phyloP scores from a whole-genome alignment of 805 yeast species.

The Hanseniaspora valbyensis region DNA sequence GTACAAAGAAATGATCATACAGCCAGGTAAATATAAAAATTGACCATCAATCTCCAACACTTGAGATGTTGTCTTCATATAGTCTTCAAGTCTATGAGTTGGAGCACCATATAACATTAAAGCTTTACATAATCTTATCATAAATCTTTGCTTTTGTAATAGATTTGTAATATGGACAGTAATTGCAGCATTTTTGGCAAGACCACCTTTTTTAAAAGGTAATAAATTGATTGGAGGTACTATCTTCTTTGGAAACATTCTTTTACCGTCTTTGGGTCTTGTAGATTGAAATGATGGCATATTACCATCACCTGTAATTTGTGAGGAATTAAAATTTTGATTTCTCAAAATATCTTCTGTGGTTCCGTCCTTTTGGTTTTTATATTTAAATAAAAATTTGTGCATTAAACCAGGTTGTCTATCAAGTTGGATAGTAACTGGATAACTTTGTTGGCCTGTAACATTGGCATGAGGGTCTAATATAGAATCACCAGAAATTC shows the following conservation, averaged over 20 bases:
- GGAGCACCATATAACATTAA: constrained; percentile 94
- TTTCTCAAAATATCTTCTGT: neutral
- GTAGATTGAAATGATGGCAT: constrained; percentile 24
- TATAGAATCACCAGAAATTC: constrained; percentile 8
- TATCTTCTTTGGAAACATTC: constrained; percentile 17
- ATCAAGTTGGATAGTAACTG: neutral
- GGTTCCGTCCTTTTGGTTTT: neutral
- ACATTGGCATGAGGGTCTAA: neutral
- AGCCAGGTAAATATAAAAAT: constrained; percentile 84
- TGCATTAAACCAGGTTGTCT: constrained; percentile 3
- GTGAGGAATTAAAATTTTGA: neutral
- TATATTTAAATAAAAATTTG: constrained; percentile 7
- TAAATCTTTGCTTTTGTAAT: constrained; percentile 75
- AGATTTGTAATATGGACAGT: constrained; percentile 89
- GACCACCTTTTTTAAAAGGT: constrained; percentile 26
- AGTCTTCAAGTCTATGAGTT: constrained; percentile 87
- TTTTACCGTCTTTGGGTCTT: constrained; percentile 21
- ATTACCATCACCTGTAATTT: constrained; percentile 9
- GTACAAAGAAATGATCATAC: constrained; percentile 90
- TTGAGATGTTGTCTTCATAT: constrained; percentile 81
- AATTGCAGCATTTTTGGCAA: constrained; percentile 49
- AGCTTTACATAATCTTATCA: constrained; percentile 74
- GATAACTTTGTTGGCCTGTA: too few species aligned
- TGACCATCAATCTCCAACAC: constrained; percentile 91
- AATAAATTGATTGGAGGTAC: constrained; percentile 20